Base-by-base conservation (phyloP, 805 yeast species). In the Saccharomycopsis sp. region DNA sequence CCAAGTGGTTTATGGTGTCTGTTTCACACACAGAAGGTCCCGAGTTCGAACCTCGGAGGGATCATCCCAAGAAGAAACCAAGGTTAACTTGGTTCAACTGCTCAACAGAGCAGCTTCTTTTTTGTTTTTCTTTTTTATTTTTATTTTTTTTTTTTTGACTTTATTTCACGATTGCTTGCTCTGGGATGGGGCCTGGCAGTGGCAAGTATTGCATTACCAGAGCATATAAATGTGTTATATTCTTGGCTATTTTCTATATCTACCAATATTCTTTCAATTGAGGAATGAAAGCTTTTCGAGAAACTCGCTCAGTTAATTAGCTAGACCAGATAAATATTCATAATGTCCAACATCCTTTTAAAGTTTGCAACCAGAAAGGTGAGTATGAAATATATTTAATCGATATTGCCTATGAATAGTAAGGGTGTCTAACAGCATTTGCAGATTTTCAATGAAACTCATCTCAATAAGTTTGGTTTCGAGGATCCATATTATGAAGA, bases 401-500 rank as follows among this genome's bases (percentile, higher is more conserved):
- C 12, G 8, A 14, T 55, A 44, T 24, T 12, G 23, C 44, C 35
- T n/a, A n/a, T n/a, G n/a, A n/a, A n/a, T n/a, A n/a, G n/a, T n/a
- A n/a, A n/a, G n/a, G n/a, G n/a, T n/a, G 38, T 7, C 38, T 29
- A 49, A 52, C 56, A 58, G 35, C n/a, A n/a, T n/a, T 29, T 55
- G 9, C 54, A 70, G 68, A 63, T 70, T 3, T 71, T 73, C 56
- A 67, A 68, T 58, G 74, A 70, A 57, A 65, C 67, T 51, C 60
- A 69, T 51, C 63, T 66, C 66, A 72, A 74, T 58, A 70, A 67
- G 54, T 71, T 75, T 59, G 77, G 78, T 5, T 67, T 70, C 2
- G 79, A 75, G 59, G 79, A 77, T 62, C 80, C 79, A 3, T 77
- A 75, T 61, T 73, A 69, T 58, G 73, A 72, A 49, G 67, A 66